phyloP scores from a whole-genome alignment of 2,329 filamentous ascomycete genomes.

The Ceratocystis alfenasii region DNA sequence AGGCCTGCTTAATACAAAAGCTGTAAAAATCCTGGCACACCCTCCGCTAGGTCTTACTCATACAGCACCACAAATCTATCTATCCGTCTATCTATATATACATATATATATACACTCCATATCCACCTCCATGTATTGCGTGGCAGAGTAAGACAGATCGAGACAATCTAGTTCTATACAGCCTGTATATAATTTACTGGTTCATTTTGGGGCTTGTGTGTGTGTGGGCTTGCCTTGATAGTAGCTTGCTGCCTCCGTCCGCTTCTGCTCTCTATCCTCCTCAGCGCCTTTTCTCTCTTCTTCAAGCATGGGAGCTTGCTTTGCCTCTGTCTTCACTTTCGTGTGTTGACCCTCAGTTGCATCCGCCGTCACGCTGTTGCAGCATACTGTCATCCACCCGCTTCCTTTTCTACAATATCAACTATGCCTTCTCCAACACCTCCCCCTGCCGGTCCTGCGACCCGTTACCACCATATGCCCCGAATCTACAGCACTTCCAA shows the following conservation, averaged over 20 bases:
- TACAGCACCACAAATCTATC: no score
- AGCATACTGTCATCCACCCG: background rate
- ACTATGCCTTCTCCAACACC: background rate
- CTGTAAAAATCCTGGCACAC: background rate
- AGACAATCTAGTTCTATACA: background rate
- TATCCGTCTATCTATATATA: no score
- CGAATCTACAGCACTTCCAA: slow-evolving; percentile 7
- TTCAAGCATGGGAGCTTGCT: slow-evolving; percentile 7
- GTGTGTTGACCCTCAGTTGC: slow-evolving; percentile 11
- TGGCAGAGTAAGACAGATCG: background rate
- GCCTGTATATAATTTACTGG: background rate
- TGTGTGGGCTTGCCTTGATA: background rate
- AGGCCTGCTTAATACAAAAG: background rate
- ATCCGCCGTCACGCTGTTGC: background rate
- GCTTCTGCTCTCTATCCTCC: background rate
- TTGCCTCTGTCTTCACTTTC: slow-evolving; percentile 12
- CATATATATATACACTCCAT: background rate
- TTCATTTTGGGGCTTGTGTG: background rate
- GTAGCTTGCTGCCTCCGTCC: background rate
- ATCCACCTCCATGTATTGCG: background rate
- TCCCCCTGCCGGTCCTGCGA: background rate
- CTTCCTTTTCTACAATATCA: background rate
- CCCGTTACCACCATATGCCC: background rate
- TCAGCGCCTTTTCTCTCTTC: background rate
- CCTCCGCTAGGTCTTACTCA: no score